A percentile compares a stretch with the other conserved stretches of the same genome.
Evolutionary conservation across 1,284 basidiomycete species (phyloP).

Genomic region (Rhodotorula sp.): DNA sequence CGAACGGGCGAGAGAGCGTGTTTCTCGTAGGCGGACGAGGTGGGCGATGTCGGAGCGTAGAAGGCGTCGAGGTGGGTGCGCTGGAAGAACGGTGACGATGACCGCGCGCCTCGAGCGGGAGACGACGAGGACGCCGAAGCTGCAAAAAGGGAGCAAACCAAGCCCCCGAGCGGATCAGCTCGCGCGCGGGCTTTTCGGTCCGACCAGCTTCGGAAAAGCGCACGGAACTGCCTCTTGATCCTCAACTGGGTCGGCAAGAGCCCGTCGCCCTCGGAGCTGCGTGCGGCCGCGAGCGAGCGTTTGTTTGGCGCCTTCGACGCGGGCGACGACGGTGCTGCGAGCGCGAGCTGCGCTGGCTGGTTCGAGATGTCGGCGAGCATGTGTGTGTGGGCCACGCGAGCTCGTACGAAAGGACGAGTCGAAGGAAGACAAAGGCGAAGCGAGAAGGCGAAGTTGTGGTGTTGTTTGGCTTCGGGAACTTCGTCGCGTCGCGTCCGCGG

Average conservation of each 20-base stretch:
- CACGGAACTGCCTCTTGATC: neutral
- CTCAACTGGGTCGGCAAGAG: slow-evolving; percentile 8
- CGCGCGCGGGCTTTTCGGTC: neutral
- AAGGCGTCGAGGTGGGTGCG: slow-evolving; percentile 27
- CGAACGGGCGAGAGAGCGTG: neutral
- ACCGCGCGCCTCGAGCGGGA: neutral
- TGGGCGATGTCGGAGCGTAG: slow-evolving; percentile 31
- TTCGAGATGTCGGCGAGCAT: slow-evolving; percentile 30
- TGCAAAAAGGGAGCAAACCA: neutral
- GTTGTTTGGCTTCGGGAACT: neutral
- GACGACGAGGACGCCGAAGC: slow-evolving; percentile 22
- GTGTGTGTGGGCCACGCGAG: neutral
- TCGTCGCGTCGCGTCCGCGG: no score
- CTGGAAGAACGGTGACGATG: slow-evolving; percentile 26
- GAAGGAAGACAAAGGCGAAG: neutral
- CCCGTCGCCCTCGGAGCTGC: neutral
- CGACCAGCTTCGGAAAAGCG: neutral
- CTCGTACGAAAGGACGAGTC: neutral
- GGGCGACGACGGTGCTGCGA: neutral
- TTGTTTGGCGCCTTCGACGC: neutral
- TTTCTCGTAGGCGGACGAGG: neutral
- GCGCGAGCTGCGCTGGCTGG: neutral
- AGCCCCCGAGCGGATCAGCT: neutral
- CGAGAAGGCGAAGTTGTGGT: no score
- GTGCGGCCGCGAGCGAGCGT: neutral